Conservation (phyloP, 2,329 filamentous ascomycete genomes). For the Thermochaetoides dissita region DNA sequence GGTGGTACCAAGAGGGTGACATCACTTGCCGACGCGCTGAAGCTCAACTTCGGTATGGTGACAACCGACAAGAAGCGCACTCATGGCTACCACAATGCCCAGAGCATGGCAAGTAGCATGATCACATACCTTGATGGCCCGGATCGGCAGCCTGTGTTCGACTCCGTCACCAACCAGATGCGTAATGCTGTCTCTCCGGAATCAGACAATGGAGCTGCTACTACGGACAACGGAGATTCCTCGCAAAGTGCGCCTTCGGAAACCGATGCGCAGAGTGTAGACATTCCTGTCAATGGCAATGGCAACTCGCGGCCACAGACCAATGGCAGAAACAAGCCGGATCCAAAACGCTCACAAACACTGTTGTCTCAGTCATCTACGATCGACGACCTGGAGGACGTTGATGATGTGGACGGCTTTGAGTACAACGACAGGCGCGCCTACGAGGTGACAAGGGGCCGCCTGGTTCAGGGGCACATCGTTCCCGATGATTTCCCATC, state of each 20-base stretch:
- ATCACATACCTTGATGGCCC: conserved; percentile 56
- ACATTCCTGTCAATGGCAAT: conserved; percentile 18
- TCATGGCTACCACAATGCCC: conserved; percentile 42
- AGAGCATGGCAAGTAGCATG: conserved; percentile 63
- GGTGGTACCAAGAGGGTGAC: conserved; percentile 96
- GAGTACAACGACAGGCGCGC: conserved; percentile 69
- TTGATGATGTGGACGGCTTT: conserved; percentile 23
- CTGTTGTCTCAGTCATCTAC: conserved; percentile 23
- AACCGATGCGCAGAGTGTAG: too few species aligned
- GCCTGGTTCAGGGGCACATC: conserved; percentile 84
- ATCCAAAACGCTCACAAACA: conserved; percentile 18
- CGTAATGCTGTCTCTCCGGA: conserved; percentile 12
- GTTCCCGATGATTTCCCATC: conserved; percentile 89
- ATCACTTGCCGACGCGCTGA: conserved; percentile 84
- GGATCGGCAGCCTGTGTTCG: conserved; percentile 31
- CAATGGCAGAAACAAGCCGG: conserved; percentile 13
- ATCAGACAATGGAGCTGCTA: conserved; percentile 13
- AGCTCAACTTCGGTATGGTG: conserved; percentile 95
- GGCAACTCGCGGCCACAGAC: conserved; percentile 13
- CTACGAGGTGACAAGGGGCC: conserved; percentile 78
- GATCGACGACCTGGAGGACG: conserved; percentile 25
- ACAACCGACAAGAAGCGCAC: conserved; percentile 64
- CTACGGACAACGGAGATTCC: conserved; percentile 13
- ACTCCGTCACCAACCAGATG: conserved; percentile 20
- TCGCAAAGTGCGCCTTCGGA: conserved; percentile 18